phyloP scores from a whole-genome alignment of 306 rosid species.

The Astragalus glycyphyllos region DNA sequence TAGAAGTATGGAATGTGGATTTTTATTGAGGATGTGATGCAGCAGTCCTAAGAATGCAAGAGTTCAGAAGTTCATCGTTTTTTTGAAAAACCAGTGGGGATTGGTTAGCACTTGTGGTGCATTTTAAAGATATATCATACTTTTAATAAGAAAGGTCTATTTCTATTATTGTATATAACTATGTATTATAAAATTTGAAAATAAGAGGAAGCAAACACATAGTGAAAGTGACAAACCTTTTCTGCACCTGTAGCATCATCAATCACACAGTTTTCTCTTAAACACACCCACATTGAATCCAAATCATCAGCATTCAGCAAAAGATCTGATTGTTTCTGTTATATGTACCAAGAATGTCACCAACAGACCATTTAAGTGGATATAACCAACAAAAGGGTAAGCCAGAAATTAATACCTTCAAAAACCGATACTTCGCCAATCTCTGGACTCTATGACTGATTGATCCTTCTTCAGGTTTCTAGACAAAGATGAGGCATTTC shows the following conservation, averaged over 20 bases:
- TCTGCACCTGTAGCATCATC: conserved; percentile 99
- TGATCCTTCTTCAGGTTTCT: conserved; percentile 99
- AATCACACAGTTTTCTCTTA: conserved; percentile 96
- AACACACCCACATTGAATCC: conserved; percentile 98
- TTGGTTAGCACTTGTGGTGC: background rate
- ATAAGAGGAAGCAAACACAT: conserved; percentile 34
- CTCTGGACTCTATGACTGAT: conserved; percentile 94
- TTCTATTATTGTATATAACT: background rate
- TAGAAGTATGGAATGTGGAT: conserved; percentile 17
- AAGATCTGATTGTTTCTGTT: conserved; percentile 98
- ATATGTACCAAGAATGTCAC: conserved; percentile 41
- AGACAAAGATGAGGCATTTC: conserved; percentile 36
- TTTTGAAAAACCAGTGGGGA: background rate
- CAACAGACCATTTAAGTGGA: conserved; percentile 28
- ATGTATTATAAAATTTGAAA: conserved; percentile 2
- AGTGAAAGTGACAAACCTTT: conserved; percentile 62
- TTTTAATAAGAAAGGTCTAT: conserved; percentile 3
- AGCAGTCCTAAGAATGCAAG: background rate
- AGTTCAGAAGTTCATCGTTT: background rate
- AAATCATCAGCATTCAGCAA: conserved; percentile 96
- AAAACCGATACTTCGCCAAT: conserved; percentile 88
- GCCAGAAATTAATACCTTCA: conserved; percentile 60
- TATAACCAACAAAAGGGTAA: conserved; percentile 27
- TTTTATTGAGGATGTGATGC: background rate
- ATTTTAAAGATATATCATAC: conserved; percentile 29